phyloP scores from a whole-genome alignment of 305 asterid genomes.

The Plantago coronopus region DNA sequence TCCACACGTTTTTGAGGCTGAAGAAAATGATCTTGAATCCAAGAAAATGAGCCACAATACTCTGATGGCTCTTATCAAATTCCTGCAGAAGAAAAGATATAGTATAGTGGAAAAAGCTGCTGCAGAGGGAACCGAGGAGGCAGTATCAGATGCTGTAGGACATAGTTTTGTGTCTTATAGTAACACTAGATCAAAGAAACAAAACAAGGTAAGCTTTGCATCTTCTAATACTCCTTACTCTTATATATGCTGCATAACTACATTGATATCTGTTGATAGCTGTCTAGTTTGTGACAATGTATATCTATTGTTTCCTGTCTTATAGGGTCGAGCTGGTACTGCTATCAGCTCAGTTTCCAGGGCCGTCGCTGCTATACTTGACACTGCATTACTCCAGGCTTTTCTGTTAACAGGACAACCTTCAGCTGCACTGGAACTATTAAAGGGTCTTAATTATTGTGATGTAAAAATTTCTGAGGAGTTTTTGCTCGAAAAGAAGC shows the following conservation, averaged over 20 bases:
- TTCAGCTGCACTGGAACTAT: constrained; percentile 76
- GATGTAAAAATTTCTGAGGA: constrained; percentile 81
- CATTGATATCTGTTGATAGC: neutral
- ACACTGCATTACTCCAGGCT: constrained; percentile 90
- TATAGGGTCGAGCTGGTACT: constrained; percentile 58
- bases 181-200: constrained; percentile 54
- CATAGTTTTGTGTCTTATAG: constrained; percentile 65
- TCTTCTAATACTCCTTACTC: constrained; percentile 7
- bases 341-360: constrained; percentile 86
- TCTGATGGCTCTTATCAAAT: constrained; percentile 94
- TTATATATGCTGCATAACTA: constrained; percentile 1
- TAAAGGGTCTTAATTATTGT: constrained; percentile 82
- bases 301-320: constrained; percentile 18
- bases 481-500: constrained; percentile 73
- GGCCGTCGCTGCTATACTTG: constrained; percentile 89
- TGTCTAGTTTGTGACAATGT: constrained; percentile 9
- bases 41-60: constrained; percentile 91
- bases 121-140: constrained; percentile 99
- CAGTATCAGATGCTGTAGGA: constrained; percentile 93
- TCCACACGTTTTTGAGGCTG: constrained; percentile 51
- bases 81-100: constrained; percentile 81
- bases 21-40: constrained; percentile 65
- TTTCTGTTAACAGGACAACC: constrained; percentile 85
- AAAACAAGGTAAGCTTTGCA: constrained; percentile 51
- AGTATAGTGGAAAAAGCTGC: constrained; percentile 85